Evolutionary conservation across 2,329 filamentous ascomycete species (phyloP).

Genomic region (Verticillium dahliae): DNA sequence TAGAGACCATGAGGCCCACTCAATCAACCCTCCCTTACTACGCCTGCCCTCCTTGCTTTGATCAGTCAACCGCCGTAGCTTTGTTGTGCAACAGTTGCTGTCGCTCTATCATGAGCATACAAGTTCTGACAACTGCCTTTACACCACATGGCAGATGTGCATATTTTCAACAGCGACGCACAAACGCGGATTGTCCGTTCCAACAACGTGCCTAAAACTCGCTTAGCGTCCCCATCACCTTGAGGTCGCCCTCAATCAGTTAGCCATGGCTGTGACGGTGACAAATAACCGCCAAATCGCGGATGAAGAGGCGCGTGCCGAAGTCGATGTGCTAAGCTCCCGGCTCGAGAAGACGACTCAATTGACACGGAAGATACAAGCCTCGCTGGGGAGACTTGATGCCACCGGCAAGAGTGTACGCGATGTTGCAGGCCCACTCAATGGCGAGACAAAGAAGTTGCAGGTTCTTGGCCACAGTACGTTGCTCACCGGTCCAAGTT

Average conservation of each 20-base stretch:
- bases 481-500: slow-evolving; percentile 15
- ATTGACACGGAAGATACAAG: slow-evolving; percentile 92
- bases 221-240: no score
- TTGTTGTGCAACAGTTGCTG: no score
- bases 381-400: slow-evolving; percentile 76
- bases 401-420: slow-evolving; percentile 84
- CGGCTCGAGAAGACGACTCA: slow-evolving; percentile 85
- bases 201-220: no score
- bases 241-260: not conserved
- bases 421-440: slow-evolving; percentile 87
- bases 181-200: no score
- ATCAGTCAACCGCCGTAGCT: no score
- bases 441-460: slow-evolving; percentile 82
- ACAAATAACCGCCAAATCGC: slow-evolving; percentile 40
- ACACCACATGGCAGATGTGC: no score
- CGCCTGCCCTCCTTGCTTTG: no score
- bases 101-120: no score
- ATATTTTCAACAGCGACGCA: no score
- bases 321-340: slow-evolving; percentile 65
- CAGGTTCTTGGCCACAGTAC: slow-evolving; percentile 79
- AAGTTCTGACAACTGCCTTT: no score
- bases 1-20: no score
- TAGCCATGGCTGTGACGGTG: slow-evolving; percentile 44
- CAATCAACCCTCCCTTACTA: no score
- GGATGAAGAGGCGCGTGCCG: slow-evolving; percentile 62